Base-by-base conservation (phyloP, 176 grass and related monocot species). In the Calamus simplicifolius region DNA sequence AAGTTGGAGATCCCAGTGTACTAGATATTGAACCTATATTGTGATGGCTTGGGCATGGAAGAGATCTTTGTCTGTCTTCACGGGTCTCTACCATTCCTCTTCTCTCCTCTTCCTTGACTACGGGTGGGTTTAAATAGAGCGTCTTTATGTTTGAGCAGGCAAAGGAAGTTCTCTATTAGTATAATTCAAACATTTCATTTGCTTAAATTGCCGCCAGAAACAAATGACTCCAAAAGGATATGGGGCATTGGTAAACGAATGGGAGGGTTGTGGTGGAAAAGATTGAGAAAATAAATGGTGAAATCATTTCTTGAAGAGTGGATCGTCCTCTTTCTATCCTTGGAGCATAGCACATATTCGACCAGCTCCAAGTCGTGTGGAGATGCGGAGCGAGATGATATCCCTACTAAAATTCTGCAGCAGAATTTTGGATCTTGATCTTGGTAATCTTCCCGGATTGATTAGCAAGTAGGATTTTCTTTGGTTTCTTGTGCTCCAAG, bases 301-400 rank as follows among this genome's bases (percentile, higher is more conserved):
- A 64, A 76, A 76, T 76, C 63, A 68, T 68, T 76, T 17, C 73
- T 52, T n/a, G n/a, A n/a, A n/a, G n/a, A n/a, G n/a, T n/a, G n/a
- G n/a, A n/a, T n/a, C n/a, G n/a, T n/a, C n/a, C n/a, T n/a, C n/a
- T n/a, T n/a, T n/a, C n/a, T n/a, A n/a, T n/a, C n/a, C n/a, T n/a
- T n/a, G n/a, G n/a, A n/a, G n/a, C n/a, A n/a, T n/a, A n/a, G n/a
- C n/a, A n/a, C n/a, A n/a, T n/a, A n/a, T n/a, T n/a, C n/a, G n/a
- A n/a, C n/a, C n/a, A n/a, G n/a, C n/a, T n/a, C n/a, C n/a, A n/a
- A n/a, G n/a, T n/a, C n/a, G n/a, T n/a, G n/a, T n/a, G n/a, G n/a
- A n/a, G n/a, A n/a, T n/a, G n/a, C n/a, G n/a, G n/a, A n/a, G n/a
- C n/a, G n/a, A n/a, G n/a, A n/a, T n/a, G n/a, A n/a, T n/a, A n/a